Conservation (phyloP, 106 monocot species). For the Gastrodia elata region DNA sequence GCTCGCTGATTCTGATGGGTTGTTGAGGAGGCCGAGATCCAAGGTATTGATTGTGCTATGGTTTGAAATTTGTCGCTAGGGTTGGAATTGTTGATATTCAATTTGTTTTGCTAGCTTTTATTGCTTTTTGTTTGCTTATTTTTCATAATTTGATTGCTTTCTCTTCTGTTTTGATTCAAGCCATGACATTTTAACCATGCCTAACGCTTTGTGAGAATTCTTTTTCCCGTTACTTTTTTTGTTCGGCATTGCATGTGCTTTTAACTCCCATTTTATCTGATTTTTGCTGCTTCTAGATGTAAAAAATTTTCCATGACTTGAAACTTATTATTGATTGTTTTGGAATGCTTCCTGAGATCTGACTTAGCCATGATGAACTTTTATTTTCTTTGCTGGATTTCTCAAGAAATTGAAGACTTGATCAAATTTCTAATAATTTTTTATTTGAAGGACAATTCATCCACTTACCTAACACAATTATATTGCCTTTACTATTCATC, state of each 20-base stretch:
- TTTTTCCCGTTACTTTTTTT: not conserved
- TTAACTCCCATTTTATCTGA: not conserved
- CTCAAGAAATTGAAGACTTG: not conserved
- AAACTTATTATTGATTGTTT: not conserved
- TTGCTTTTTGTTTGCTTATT: not conserved
- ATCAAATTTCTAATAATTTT: too few species aligned
- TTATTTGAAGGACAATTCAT: not conserved
- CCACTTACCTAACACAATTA: not conserved
- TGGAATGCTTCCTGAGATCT: not conserved
- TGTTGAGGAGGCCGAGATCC: constrained; percentile 10
- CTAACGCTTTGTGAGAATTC: not conserved
- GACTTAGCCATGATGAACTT: not conserved
- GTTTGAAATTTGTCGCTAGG: not conserved
- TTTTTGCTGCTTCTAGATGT: not conserved
- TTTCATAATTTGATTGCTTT: not conserved
- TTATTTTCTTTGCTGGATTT: not conserved
- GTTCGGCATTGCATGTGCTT: not conserved
- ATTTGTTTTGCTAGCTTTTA: too few species aligned
- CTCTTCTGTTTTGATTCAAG: not conserved
- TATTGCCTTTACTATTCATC: not conserved
- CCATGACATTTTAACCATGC: not conserved
- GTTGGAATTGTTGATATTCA: not conserved
- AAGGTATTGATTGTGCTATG: constrained; percentile 13
- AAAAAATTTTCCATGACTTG: not conserved
- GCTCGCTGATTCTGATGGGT: constrained; percentile 7